Percentiles rank a stretch among this genome's conserved stretches.
Conservation (phyloP, 805 yeast species). For the Kodamaea fukazawae region DNA sequence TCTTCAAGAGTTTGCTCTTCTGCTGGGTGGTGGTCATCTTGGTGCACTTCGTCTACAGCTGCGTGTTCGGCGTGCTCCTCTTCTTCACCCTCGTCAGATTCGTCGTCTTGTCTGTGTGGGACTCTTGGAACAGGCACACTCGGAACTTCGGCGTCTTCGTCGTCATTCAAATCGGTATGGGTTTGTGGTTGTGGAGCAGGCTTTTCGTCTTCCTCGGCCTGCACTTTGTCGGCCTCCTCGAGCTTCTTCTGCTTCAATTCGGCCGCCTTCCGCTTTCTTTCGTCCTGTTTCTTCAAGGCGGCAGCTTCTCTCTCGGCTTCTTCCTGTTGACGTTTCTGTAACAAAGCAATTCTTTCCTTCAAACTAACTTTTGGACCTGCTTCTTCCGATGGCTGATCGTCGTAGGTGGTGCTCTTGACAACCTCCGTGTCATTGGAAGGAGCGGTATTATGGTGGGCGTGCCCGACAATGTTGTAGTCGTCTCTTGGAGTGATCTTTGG, state of each 20-base stretch:
- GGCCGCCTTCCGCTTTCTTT: constrained; percentile 44
- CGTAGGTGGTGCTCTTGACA: constrained; percentile 21
- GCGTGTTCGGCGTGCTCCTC: constrained; percentile 11
- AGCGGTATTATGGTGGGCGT: constrained; percentile 24
- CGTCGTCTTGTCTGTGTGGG: constrained; percentile 8
- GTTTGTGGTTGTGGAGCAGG: not conserved
- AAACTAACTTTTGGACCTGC: constrained; percentile 75
- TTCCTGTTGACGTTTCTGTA: constrained; percentile 78
- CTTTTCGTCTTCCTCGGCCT: constrained; percentile 19
- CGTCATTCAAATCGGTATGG: not conserved
- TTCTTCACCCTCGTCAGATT: constrained; percentile 15
- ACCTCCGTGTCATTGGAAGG: constrained; percentile 23
- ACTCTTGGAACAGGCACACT: not conserved
- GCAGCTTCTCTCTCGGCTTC: constrained; percentile 73
- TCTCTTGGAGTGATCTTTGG: constrained; percentile 46
- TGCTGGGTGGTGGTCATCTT: constrained; percentile 14
- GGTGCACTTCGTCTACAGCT: constrained; percentile 4
- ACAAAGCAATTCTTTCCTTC: constrained; percentile 79
- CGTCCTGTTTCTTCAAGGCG: constrained; percentile 50
- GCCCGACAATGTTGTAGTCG: constrained; percentile 30
- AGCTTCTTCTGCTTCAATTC: constrained; percentile 33
- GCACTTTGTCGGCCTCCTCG: constrained; percentile 23
- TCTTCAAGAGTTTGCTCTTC: constrained; percentile 36
- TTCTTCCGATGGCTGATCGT: constrained; percentile 25
- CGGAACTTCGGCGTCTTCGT: not conserved